These are phyloP conservation scores for Sugiyamaella paludigena DNA, from an alignment of 1,139 yeast species.

Conservation along the genomic window DNA sequence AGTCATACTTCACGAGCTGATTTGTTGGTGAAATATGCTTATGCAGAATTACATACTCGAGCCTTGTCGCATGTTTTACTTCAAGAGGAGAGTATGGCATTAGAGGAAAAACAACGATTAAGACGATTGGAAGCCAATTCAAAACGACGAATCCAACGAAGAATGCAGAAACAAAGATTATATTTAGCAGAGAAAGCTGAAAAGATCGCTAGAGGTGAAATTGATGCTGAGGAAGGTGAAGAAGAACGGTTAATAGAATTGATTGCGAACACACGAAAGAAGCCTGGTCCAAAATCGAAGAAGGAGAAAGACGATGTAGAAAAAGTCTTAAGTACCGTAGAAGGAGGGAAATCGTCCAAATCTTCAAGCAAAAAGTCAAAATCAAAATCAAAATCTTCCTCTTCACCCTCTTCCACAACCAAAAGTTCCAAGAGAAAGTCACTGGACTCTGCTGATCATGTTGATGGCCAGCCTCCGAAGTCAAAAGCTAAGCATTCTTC, in stretches of 20 bases:
- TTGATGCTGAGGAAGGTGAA: constrained; percentile 13
- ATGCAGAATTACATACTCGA: constrained; percentile 13
- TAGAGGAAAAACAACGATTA: constrained; percentile 8
- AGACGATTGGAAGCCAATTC: constrained; percentile 11
- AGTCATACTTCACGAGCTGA: constrained; percentile 8
- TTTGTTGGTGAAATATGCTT: constrained; percentile 7
- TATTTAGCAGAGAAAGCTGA: constrained; percentile 6
- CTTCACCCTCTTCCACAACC: not conserved
- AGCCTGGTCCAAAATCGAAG: constrained; percentile 9
- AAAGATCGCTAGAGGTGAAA: constrained; percentile 7
- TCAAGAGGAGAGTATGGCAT: constrained; percentile 5
- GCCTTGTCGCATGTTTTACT: constrained; percentile 15
- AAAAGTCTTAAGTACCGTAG: not conserved
- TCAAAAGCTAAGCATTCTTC: constrained; percentile 6
- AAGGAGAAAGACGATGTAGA: constrained; percentile 5
- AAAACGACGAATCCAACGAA: constrained; percentile 12
- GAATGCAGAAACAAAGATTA: constrained; percentile 7
- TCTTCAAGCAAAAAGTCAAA: constrained; percentile 4
- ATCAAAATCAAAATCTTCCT: not conserved
- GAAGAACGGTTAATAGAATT: constrained; percentile 5
- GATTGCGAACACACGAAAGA: constrained; percentile 1
- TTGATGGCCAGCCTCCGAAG: not conserved
- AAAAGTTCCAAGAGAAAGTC: constrained; percentile 6
- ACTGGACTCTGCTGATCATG: not conserved
- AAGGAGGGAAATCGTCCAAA: not conserved